phyloP scores from a whole-genome alignment of 495 filamentous ascomycete species.

The Talaromyces thailandensis region DNA sequence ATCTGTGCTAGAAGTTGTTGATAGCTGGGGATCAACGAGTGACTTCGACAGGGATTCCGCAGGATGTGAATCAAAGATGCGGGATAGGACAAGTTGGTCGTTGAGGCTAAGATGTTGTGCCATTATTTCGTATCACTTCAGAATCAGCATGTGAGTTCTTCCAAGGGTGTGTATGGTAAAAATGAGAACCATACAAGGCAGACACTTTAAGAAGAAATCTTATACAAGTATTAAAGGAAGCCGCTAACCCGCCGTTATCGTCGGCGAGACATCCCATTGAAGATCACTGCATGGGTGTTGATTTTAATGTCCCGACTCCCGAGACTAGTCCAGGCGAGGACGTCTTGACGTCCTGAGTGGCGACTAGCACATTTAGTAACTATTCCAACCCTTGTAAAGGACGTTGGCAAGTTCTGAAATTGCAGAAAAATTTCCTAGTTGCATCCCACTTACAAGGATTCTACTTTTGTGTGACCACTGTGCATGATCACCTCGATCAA shows the following conservation, averaged over 20 bases:
- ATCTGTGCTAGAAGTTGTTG: conserved; percentile 25
- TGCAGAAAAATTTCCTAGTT: neutral
- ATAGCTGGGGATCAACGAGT: conserved; percentile 16
- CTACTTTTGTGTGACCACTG: neutral
- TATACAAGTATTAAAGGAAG: neutral
- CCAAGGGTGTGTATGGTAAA: too few species aligned
- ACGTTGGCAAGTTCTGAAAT: neutral
- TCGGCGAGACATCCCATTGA: neutral
- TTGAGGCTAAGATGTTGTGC: neutral
- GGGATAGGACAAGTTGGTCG: neutral
- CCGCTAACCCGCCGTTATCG: neutral
- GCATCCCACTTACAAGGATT: neutral
- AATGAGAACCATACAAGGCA: too few species aligned
- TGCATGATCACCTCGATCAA: neutral
- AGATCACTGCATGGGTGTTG: neutral
- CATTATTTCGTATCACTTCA: neutral
- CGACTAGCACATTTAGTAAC: neutral
- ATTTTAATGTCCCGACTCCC: neutral
- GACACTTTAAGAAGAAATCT: neutral
- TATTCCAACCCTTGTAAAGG: neutral
- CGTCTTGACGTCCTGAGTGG: neutral
- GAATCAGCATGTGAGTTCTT: neutral
- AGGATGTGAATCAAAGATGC: neutral
- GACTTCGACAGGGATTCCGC: neutral
- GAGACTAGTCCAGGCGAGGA: neutral